phyloP scores from a whole-genome alignment of 1,284 basidiomycete genomes.

The Golubevia pallescens region DNA sequence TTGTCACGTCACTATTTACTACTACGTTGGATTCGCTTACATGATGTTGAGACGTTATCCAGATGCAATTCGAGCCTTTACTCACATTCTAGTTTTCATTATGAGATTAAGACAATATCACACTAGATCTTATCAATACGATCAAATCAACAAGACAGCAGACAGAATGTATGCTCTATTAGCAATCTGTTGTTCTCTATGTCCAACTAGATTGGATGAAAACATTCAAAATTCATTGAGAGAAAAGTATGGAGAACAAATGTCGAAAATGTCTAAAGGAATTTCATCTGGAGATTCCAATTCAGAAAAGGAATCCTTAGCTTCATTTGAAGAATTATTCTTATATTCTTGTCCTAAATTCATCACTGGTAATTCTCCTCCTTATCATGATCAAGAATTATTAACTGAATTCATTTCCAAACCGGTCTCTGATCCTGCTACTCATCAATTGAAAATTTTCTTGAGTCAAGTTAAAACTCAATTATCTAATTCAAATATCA shows the following conservation, averaged over 20 bases:
- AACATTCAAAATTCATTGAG: conserved; percentile 91
- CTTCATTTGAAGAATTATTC: conserved; percentile 92
- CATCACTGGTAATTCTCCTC: conserved; percentile 84
- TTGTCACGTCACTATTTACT: conserved; percentile 83
- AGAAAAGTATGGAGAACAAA: conserved; percentile 91
- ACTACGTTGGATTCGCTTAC: conserved; percentile 95
- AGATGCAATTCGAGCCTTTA: conserved; percentile 91
- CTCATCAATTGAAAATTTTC: conserved; percentile 84
- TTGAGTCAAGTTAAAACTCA: conserved; percentile 79
- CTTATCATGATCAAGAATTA: conserved; percentile 81
- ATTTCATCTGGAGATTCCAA: conserved; percentile 35
- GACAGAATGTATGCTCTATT: conserved; percentile 97
- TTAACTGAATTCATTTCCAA: conserved; percentile 70
- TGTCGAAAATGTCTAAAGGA: conserved; percentile 80
- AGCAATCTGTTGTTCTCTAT: conserved; percentile 88
- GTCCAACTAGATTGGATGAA: conserved; percentile 86
- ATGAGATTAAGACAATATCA: conserved; percentile 75
- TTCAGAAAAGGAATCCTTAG: conserved; percentile 71
- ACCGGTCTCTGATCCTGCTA: conserved; percentile 74
- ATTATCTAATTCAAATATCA: conserved; percentile 79
- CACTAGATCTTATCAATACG: conserved; percentile 93
- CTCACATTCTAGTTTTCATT: conserved; percentile 75
- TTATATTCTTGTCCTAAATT: conserved; percentile 94
- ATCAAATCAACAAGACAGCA: conserved; percentile 96
- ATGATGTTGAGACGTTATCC: conserved; percentile 91